A percentile compares a stretch with the other conserved stretches of the same genome.
Conservation (phyloP, 73 alveolate genomes). For the Effrenium voratum region DNA sequence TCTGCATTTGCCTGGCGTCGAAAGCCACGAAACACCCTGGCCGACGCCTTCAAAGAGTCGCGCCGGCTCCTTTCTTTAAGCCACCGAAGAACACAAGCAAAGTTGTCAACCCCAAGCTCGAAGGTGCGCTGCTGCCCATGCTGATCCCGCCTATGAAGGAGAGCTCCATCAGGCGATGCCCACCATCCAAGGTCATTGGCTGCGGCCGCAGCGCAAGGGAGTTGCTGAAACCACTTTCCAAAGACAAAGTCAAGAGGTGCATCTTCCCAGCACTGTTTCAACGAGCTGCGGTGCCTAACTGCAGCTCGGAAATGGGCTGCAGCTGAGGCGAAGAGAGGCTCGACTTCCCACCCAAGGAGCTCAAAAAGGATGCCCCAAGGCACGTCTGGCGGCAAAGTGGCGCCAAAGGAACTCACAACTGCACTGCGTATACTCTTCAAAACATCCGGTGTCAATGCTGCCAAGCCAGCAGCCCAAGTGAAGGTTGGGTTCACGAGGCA, state of each 20-base stretch:
- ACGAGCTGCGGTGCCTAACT: not conserved
- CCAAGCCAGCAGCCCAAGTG: constrained; percentile 20
- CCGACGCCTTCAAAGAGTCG: not conserved
- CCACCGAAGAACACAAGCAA: not conserved
- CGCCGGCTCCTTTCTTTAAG: not conserved
- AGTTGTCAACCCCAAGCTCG: not conserved
- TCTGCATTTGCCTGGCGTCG: not conserved
- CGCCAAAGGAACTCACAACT: not conserved
- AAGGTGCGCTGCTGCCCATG: not conserved
- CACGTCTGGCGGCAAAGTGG: not conserved
- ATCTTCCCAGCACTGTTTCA: not conserved
- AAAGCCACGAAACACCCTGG: not conserved
- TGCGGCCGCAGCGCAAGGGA: not conserved
- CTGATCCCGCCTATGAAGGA: not conserved
- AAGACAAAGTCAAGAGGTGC: not conserved
- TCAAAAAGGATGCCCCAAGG: not conserved
- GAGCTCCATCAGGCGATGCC: not conserved
- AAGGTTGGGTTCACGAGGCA: not conserved
- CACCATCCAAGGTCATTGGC: not conserved
- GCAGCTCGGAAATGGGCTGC: too few species aligned
- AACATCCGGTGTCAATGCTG: not conserved
- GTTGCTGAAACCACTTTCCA: not conserved
- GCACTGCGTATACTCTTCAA: not conserved
- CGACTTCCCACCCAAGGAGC: not conserved
- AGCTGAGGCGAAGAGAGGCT: constrained; percentile 10